These are phyloP conservation scores for Hymenoscyphus fraxineus DNA, from an alignment of 2,329 filamentous ascomycete species.

Conservation along the genomic window DNA sequence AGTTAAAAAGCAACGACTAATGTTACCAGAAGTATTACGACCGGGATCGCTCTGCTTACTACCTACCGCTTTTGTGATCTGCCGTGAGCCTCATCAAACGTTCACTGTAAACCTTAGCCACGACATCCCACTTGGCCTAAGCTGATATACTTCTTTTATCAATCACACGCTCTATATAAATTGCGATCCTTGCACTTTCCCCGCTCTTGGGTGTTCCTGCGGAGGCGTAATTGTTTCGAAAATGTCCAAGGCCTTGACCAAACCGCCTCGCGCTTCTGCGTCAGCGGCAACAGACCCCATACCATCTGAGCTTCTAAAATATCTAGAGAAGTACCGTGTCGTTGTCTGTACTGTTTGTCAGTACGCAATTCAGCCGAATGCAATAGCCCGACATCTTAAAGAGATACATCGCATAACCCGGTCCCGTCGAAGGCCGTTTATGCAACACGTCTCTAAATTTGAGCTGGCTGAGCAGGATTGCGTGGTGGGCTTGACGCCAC, in stretches of 20 bases:
- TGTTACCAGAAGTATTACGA: too few relatives aligned
- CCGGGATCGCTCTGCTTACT: neutral
- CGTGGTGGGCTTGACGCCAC: constrained; percentile 18
- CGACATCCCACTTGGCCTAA: neutral
- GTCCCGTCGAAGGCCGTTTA: constrained; percentile 19
- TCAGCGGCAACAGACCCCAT: neutral
- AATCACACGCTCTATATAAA: neutral
- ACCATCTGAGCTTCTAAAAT: constrained; percentile 23
- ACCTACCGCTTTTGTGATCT: neutral
- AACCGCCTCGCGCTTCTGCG: neutral
- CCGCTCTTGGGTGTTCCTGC: neutral
- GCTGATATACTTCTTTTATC: neutral
- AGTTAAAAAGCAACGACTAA: too few relatives aligned
- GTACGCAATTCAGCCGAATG: constrained; percentile 29
- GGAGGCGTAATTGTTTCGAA: neutral
- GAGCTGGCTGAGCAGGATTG: constrained; percentile 24
- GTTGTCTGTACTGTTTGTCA: constrained; percentile 26
- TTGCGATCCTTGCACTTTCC: neutral
- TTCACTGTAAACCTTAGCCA: neutral
- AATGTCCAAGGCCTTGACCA: neutral
- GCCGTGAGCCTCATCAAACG: neutral
- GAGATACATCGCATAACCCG: constrained; percentile 26
- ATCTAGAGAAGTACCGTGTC: constrained; percentile 23
- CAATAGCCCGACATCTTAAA: constrained; percentile 27
- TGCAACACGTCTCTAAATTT: constrained; percentile 22